phyloP scores from a whole-genome alignment of 371 early-diverging fungal genomes.

The Mucor mucedo region DNA sequence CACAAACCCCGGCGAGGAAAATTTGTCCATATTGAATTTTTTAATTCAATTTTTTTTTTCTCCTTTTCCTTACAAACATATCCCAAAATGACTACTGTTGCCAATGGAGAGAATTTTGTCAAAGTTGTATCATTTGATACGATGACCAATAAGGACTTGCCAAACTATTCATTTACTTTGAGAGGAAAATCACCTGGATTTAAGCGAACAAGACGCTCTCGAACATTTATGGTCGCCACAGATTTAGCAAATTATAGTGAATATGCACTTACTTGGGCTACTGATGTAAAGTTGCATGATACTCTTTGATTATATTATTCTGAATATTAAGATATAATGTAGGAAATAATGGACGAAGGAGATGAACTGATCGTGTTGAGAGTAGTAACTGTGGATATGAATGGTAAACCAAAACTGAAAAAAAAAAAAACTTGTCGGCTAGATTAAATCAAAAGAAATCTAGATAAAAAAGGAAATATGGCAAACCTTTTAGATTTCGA shows the following conservation, averaged over 20 bases:
- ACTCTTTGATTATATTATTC: too few species aligned
- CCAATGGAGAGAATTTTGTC: slow-evolving; percentile 36
- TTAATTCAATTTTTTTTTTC: not conserved
- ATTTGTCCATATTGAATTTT: not conserved
- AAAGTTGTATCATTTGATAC: slow-evolving; percentile 66
- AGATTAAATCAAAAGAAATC: not conserved
- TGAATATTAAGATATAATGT: not conserved
- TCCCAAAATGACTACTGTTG: not conserved
- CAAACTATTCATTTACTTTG: slow-evolving; percentile 64
- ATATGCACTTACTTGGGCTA: slow-evolving; percentile 63
- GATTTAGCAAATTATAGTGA: slow-evolving; percentile 66
- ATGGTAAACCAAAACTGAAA: slow-evolving; percentile 30
- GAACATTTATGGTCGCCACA: slow-evolving; percentile 66
- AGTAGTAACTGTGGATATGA: slow-evolving; percentile 53
- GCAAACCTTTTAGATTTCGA: slow-evolving; percentile 46
- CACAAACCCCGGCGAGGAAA: slow-evolving; percentile 14
- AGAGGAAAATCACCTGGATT: slow-evolving; percentile 57
- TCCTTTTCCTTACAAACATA: not conserved
- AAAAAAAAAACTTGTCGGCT: slow-evolving; percentile 16
- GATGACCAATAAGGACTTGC: slow-evolving; percentile 58
- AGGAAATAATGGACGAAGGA: slow-evolving; percentile 65
- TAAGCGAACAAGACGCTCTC: slow-evolving; percentile 50
- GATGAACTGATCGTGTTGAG: slow-evolving; percentile 63
- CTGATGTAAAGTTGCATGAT: slow-evolving; percentile 40
- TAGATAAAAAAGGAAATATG: slow-evolving; percentile 49